Conservation (phyloP, 352 stramenopile species). For the Pythium plurisporium region DNA sequence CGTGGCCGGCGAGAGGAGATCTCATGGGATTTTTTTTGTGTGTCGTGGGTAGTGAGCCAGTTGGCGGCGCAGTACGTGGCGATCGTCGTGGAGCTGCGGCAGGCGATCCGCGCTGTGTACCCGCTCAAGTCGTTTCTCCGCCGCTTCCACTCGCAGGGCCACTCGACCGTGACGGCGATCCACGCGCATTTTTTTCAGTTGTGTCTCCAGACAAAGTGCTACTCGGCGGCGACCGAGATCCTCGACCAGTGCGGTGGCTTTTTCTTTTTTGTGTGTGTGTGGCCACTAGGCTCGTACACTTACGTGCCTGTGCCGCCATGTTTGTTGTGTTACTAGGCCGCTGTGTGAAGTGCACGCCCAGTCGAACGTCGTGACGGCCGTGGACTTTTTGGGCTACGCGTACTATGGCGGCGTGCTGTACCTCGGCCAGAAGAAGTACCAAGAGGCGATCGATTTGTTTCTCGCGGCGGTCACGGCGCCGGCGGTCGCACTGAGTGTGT, state of each 20-base stretch:
- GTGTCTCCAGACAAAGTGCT: constrained; percentile 78
- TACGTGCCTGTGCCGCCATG: too few species aligned
- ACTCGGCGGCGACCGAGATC: constrained; percentile 62
- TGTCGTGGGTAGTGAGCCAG: constrained; percentile 33
- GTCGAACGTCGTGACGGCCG: constrained; percentile 38
- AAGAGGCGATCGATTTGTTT: constrained; percentile 71
- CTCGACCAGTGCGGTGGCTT: constrained; percentile 47
- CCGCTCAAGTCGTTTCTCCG: constrained; percentile 64
- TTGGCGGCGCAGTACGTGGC: constrained; percentile 47
- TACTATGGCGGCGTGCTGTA: constrained; percentile 81
- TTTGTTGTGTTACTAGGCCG: constrained; percentile 30
- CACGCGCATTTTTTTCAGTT: constrained; percentile 77
- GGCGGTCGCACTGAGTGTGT: constrained; percentile 63
- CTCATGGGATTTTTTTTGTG: neutral
- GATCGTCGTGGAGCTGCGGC: constrained; percentile 42
- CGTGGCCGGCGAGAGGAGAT: too few species aligned
- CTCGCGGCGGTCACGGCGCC: constrained; percentile 69
- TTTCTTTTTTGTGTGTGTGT: neutral
- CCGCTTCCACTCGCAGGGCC: constrained; percentile 52
- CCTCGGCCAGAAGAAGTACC: constrained; percentile 71
- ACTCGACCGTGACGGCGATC: constrained; percentile 54
- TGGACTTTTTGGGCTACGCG: constrained; percentile 78
- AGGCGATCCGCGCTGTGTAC: constrained; percentile 61
- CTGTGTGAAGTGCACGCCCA: constrained; percentile 71
- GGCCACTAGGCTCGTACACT: too few species aligned